These are phyloP conservation scores for Hirsutella rhossiliensis DNA, from an alignment of 2,329 filamentous ascomycete genomes.

Conservation along the genomic window DNA sequence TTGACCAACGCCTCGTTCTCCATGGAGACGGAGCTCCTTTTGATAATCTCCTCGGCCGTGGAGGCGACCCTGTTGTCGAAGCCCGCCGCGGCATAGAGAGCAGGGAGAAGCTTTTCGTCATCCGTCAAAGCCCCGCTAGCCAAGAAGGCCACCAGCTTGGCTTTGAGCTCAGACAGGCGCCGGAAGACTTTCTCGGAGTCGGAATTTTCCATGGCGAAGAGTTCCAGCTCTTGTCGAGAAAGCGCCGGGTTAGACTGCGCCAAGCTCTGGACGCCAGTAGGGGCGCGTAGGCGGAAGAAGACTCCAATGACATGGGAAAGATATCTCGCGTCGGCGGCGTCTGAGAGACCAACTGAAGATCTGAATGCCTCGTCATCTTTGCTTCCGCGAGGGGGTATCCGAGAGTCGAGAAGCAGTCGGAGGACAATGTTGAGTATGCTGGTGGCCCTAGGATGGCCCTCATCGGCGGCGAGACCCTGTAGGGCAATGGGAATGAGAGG, in stretches of 20 bases:
- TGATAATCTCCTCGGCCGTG: constrained; percentile 83
- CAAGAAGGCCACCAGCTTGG: constrained; percentile 55
- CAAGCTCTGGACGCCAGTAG: constrained; percentile 18
- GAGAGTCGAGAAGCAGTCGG: constrained; percentile 58
- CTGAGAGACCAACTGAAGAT: constrained; percentile 50
- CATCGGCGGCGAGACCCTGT: constrained; percentile 17
- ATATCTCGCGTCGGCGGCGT: constrained; percentile 58
- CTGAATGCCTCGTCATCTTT: constrained; percentile 65
- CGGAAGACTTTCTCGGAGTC: constrained; percentile 49
- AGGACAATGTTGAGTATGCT: constrained; percentile 76
- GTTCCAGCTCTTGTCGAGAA: constrained; percentile 14
- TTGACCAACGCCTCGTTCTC: constrained; percentile 55
- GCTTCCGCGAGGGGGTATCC: constrained; percentile 63
- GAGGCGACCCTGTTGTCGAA: constrained; percentile 68
- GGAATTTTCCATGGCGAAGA: constrained; percentile 24
- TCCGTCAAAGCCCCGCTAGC: constrained; percentile 80
- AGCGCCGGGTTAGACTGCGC: constrained; percentile 20
- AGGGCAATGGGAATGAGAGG: constrained; percentile 52
- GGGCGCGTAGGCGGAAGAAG: constrained; percentile 40
- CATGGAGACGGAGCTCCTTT: constrained; percentile 62
- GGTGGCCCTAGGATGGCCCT: constrained; percentile 22
- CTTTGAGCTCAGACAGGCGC: constrained; percentile 33
- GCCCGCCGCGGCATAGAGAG: constrained; percentile 73
- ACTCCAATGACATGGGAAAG: constrained; percentile 66
- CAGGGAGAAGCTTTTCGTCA: constrained; percentile 69